These are phyloP conservation scores for Pinus tabuliformis DNA, from an alignment of 75 land plant genomes.

Conservation along the genomic window DNA sequence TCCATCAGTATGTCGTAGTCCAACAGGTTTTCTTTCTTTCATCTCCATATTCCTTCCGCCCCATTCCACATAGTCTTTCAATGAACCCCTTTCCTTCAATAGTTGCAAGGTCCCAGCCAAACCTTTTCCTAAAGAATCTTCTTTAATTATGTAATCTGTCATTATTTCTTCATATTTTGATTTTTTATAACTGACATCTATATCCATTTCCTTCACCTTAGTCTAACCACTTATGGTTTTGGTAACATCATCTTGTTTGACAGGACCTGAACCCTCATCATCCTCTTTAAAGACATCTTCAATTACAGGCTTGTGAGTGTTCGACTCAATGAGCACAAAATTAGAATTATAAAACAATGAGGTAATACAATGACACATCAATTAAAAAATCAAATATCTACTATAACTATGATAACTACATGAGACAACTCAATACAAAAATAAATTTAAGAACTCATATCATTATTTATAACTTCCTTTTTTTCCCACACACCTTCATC, in stretches of 20 bases:
- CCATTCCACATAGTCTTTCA: constrained; percentile 92
- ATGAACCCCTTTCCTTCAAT: constrained; percentile 81
- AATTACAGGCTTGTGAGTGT: constrained; percentile 45
- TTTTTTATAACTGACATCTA: not conserved
- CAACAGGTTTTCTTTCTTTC: constrained; percentile 95
- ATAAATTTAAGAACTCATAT: not conserved
- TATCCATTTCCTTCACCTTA: constrained; percentile 46
- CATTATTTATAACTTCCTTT: not conserved
- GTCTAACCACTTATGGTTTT: constrained; percentile 54
- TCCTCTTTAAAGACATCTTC: constrained; percentile 90
- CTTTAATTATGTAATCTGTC: constrained; percentile 70
- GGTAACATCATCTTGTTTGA: constrained; percentile 30
- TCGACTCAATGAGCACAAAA: constrained; percentile 22
- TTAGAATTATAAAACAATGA: not conserved
- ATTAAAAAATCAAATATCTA: not conserved
- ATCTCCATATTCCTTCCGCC: constrained; percentile 99
- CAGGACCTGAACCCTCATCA: constrained; percentile 37
- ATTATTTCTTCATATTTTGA: constrained; percentile 35
- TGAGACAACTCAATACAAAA: constrained; percentile 1
- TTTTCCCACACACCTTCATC: constrained; percentile 36
- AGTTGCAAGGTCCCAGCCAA: constrained; percentile 80
- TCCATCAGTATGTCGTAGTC: constrained; percentile 66
- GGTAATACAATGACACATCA: not conserved
- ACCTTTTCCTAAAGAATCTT: constrained; percentile 87
- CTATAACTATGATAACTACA: not conserved